Evolutionary conservation across 495 filamentous ascomycete species (phyloP).

Genomic region (Penicillium waksmanii): DNA sequence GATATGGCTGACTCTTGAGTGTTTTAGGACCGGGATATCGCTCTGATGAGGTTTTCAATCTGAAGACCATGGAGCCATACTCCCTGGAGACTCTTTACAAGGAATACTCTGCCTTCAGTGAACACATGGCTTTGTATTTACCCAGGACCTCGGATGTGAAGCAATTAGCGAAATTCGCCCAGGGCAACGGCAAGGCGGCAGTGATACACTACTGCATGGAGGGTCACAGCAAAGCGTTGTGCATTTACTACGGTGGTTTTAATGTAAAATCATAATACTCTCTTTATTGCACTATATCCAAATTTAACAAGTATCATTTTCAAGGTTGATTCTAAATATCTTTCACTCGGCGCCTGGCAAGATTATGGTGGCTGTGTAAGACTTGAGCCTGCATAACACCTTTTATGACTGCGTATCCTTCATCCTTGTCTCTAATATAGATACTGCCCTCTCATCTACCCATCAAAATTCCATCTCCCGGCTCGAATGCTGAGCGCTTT

Average conservation of each 20-base stretch:
- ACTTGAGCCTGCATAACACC: no score
- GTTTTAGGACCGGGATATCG: slow-evolving; percentile 74
- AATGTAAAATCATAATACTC: slow-evolving; percentile 19
- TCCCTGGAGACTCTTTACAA: slow-evolving; percentile 63
- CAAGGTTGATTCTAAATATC: background rate
- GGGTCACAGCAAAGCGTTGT: slow-evolving; percentile 81
- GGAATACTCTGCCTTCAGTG: slow-evolving; percentile 55
- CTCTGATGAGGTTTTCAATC: slow-evolving; percentile 77
- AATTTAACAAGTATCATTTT: background rate
- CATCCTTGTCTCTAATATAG: no score
- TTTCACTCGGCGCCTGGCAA: no score
- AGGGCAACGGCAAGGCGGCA: slow-evolving; percentile 58
- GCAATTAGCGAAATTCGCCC: slow-evolving; percentile 71
- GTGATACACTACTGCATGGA: slow-evolving; percentile 91
- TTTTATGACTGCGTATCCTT: no score
- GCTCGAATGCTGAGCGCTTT: no score
- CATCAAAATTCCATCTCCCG: no score
- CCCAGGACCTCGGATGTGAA: slow-evolving; percentile 84
- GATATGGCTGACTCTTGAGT: slow-evolving; percentile 5
- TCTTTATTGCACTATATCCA: background rate
- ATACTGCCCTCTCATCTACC: background rate
- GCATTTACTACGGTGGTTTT: slow-evolving; percentile 57
- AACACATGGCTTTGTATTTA: slow-evolving; percentile 74
- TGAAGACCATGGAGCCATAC: slow-evolving; percentile 89
- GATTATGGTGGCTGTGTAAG: no score